These are phyloP conservation scores for Blastomyces gilchristii DNA, from an alignment of 2,329 filamentous ascomycete genomes.

Conservation along the genomic window DNA sequence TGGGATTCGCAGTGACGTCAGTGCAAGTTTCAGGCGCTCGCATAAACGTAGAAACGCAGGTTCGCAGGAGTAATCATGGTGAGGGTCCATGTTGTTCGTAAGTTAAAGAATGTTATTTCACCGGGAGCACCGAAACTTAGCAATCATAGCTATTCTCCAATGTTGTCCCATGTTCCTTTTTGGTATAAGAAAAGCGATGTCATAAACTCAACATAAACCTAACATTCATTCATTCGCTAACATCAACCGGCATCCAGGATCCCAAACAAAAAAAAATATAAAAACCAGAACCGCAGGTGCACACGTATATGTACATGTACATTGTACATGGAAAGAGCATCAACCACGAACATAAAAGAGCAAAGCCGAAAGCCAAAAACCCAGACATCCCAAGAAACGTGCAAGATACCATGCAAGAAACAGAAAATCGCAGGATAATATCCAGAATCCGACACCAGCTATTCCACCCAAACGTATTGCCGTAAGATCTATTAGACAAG, in stretches of 20 bases:
- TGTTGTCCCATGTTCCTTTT: neutral
- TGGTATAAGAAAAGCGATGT: neutral
- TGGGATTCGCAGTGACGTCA: no score
- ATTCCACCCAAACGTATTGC: conserved; percentile 4
- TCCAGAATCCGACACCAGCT: neutral
- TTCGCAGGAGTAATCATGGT: conserved; percentile 15
- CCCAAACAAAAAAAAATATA: no score
- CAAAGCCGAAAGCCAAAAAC: neutral
- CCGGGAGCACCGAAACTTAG: no score
- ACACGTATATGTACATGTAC: neutral
- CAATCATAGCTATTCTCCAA: no score
- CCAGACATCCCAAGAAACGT: neutral
- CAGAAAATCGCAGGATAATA: neutral
- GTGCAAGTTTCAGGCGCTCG: no score
- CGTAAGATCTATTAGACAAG: conserved; percentile 2
- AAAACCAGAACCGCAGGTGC: neutral
- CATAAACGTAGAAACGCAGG: conserved; percentile 16
- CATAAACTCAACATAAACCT: neutral
- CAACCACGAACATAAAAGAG: neutral
- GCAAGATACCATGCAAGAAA: neutral
- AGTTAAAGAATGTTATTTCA: neutral
- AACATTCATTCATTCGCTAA: conserved; percentile 4
- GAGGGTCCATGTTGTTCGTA: conserved; percentile 7
- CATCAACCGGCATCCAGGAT: neutral
- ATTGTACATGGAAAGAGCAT: neutral